Percentiles rank a stretch among this genome's conserved stretches.
Evolutionary conservation across 306 rosid genomes (phyloP).

Genomic region (Fragaria nilgerrensis): DNA sequence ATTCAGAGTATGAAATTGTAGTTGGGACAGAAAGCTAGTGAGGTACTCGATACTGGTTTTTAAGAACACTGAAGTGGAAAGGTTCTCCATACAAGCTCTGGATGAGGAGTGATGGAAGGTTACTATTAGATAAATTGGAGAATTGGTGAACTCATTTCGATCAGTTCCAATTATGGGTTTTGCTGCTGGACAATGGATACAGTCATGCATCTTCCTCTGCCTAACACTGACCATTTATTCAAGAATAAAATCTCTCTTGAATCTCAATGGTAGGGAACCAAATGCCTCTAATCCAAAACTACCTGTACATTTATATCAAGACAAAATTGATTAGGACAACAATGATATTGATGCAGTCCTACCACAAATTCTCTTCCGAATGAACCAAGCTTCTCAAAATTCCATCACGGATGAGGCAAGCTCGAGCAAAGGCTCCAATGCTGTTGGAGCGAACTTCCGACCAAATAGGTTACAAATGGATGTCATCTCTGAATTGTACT

Average conservation of each 20-base stretch:
- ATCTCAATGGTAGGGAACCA: not conserved
- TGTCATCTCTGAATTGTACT: conserved; percentile 66
- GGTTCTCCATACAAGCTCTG: not conserved
- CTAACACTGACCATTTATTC: not conserved
- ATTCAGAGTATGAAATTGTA: not conserved
- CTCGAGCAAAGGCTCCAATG: conserved; percentile 67
- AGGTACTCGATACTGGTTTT: not conserved
- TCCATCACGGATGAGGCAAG: conserved; percentile 59
- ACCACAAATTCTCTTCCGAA: not conserved
- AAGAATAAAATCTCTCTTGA: not conserved
- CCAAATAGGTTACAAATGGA: conserved; percentile 84
- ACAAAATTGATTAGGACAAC: conserved; percentile 3
- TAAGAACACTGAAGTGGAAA: too few relatives aligned
- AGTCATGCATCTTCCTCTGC: not conserved
- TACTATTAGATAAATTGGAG: not conserved
- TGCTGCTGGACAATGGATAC: not conserved
- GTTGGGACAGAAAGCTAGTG: not conserved
- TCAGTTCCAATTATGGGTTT: not conserved
- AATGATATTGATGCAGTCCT: not conserved
- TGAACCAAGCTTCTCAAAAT: conserved; percentile 40
- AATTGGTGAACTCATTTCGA: not conserved
- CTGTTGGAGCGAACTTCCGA: conserved; percentile 67
- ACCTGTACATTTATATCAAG: not conserved
- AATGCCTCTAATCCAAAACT: not conserved
- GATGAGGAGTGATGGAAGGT: not conserved